phyloP scores from a whole-genome alignment of 257 asterid species.

The Solanum piurae region DNA sequence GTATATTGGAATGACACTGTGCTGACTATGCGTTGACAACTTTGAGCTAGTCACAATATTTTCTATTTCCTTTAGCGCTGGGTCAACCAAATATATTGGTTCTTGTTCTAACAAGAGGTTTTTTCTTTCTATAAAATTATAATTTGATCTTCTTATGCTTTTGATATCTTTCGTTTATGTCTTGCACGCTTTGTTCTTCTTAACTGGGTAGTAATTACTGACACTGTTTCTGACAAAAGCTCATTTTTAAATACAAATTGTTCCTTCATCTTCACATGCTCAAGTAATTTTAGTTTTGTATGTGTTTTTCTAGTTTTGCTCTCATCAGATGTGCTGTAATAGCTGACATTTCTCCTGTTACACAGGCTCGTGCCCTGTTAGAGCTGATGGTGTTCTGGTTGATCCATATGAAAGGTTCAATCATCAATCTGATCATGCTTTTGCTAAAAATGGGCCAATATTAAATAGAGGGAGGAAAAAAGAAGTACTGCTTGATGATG shows the following conservation, averaged over 20 bases:
- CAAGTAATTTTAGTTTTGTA: not conserved
- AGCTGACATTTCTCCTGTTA: not conserved
- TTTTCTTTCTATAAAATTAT: not conserved
- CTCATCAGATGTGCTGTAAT: not conserved
- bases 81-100: not conserved
- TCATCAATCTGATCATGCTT: conserved; percentile 33
- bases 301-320: not conserved
- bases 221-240: not conserved
- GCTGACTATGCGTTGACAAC: not conserved
- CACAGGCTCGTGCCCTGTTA: conserved; percentile 14
- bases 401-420: conserved; percentile 26
- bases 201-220: not conserved
- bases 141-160: not conserved
- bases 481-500: conserved; percentile 65
- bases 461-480: conserved; percentile 76
- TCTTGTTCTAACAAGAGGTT: not conserved
- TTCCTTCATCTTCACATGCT: not conserved
- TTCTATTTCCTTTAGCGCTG: not conserved
- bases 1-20: not conserved
- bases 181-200: not conserved
- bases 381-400: conserved; percentile 24
- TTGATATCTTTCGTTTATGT: not conserved
- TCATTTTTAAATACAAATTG: not conserved
- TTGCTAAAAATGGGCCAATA: conserved; percentile 48
- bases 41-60: not conserved